phyloP scores from a whole-genome alignment of 2,329 filamentous ascomycete species.

The Pleurostoma richardsiae region DNA sequence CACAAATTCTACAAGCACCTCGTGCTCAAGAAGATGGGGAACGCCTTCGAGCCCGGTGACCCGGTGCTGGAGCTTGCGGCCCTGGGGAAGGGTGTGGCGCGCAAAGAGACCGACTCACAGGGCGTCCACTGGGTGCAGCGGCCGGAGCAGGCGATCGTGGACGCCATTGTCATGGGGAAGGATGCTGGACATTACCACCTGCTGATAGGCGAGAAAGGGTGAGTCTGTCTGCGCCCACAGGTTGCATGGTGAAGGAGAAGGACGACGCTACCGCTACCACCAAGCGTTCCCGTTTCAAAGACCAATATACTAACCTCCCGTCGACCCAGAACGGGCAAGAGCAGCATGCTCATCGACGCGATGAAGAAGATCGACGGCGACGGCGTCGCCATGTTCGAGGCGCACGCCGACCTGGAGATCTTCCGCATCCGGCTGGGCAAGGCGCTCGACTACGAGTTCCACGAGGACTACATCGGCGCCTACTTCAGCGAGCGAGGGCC shows the following conservation, averaged over 20 bases:
- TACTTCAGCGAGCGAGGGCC: constrained; percentile 94
- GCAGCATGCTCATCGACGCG: constrained; percentile 89
- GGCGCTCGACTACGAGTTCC: constrained; percentile 91
- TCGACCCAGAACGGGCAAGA: constrained; percentile 66
- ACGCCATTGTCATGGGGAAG: constrained; percentile 74
- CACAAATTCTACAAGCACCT: constrained; percentile 84
- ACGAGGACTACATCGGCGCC: constrained; percentile 95
- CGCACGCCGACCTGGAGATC: constrained; percentile 90
- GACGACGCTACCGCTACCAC: too few relatives aligned
- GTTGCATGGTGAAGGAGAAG: too few relatives aligned
- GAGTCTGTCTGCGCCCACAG: too few relatives aligned
- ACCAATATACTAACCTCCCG: too few relatives aligned
- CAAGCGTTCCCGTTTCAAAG: too few relatives aligned
- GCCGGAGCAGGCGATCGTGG: constrained; percentile 75
- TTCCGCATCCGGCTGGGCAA: constrained; percentile 91
- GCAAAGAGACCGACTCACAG: constrained; percentile 18
- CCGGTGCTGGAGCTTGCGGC: constrained; percentile 80
- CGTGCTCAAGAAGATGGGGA: constrained; percentile 87
- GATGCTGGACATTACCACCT: constrained; percentile 82
- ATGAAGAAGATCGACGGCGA: constrained; percentile 92
- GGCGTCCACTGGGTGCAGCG: constrained; percentile 75
- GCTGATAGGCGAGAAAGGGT: constrained; percentile 86
- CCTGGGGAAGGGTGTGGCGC: constrained; percentile 50
- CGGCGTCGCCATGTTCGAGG: constrained; percentile 91
- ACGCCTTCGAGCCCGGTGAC: constrained; percentile 88